phyloP scores from a whole-genome alignment of 2,329 filamentous ascomycete species.

The Aspergillus sp. region DNA sequence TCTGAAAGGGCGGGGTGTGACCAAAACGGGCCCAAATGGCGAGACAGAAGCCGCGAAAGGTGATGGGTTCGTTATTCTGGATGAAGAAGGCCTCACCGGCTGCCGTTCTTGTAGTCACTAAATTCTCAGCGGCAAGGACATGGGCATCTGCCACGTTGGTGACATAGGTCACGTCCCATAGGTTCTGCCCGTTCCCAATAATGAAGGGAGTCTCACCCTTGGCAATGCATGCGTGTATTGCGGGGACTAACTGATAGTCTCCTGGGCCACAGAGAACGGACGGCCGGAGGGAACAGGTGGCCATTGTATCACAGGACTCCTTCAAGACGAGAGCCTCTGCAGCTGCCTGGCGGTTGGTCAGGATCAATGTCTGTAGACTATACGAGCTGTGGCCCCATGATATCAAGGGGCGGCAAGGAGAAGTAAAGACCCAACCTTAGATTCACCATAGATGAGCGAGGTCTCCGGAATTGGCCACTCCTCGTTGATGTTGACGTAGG shows the following conservation, averaged over 20 bases:
- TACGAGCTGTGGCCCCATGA: background rate
- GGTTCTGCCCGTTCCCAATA: constrained; percentile 41
- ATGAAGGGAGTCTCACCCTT: constrained; percentile 43
- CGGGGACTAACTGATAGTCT: constrained; percentile 42
- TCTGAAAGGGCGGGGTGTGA: constrained; percentile 45
- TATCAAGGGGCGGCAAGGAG: background rate
- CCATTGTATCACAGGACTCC: constrained; percentile 32
- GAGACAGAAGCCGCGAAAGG: constrained; percentile 46
- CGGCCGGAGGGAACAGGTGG: constrained; percentile 43
- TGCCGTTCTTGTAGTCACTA: constrained; percentile 38
- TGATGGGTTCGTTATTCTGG: constrained; percentile 46
- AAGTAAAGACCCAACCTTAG: constrained; percentile 30
- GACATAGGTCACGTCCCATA: constrained; percentile 47
- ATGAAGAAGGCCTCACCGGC: constrained; percentile 48
- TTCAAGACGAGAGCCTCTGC: constrained; percentile 43
- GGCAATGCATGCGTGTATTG: constrained; percentile 45
- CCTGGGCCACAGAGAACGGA: constrained; percentile 46
- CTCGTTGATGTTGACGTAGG: constrained; percentile 41
- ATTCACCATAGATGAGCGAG: constrained; percentile 46
- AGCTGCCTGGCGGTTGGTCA: constrained; percentile 30
- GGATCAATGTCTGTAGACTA: constrained; percentile 13
- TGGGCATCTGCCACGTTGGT: constrained; percentile 47
- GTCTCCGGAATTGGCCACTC: constrained; percentile 36
- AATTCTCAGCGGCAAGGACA: constrained; percentile 44
- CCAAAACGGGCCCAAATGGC: constrained; percentile 50